These are phyloP conservation scores for Cyclotella kingstonii DNA, from an alignment of 108 stramenopile species.

Conservation along the genomic window DNA sequence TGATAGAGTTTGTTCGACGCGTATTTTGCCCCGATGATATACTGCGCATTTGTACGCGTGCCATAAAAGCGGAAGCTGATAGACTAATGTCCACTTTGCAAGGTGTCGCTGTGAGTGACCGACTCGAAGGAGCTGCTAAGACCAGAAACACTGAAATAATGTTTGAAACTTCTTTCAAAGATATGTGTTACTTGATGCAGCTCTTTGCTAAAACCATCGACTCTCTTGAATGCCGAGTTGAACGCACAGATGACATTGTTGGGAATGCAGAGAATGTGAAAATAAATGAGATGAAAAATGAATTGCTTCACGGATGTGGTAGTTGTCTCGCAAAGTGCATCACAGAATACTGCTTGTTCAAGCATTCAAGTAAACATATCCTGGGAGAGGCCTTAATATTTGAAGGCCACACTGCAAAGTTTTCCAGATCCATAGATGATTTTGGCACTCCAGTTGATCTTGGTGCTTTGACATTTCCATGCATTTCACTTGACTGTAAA, in stretches of 20 bases:
- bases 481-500: slow-evolving; percentile 11
- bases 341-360: slow-evolving; percentile 39
- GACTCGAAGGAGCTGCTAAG: slow-evolving; percentile 21
- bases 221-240: neutral
- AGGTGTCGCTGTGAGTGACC: slow-evolving; percentile 17
- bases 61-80: slow-evolving; percentile 23
- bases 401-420: neutral
- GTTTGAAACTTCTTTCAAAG: slow-evolving; percentile 27
- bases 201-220: slow-evolving; percentile 25
- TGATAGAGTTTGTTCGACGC: slow-evolving; percentile 29
- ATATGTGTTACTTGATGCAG: slow-evolving; percentile 32
- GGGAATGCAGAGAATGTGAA: neutral
- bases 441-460: slow-evolving; percentile 12
- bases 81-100: slow-evolving; percentile 6
- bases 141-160: slow-evolving; percentile 8
- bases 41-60: slow-evolving; percentile 15
- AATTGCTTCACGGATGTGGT: slow-evolving; percentile 19
- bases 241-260: neutral
- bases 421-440: neutral
- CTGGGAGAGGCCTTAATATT: slow-evolving; percentile 11
- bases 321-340: slow-evolving; percentile 27
- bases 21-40: slow-evolving; percentile 11
- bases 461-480: slow-evolving; percentile 21
- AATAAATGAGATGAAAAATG: slow-evolving; percentile 17
- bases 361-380: slow-evolving; percentile 6